Evolutionary conservation across 306 rosid species (phyloP), one percentile per base, ranked within the genome.

Genomic region (Urtica urens): DNA sequence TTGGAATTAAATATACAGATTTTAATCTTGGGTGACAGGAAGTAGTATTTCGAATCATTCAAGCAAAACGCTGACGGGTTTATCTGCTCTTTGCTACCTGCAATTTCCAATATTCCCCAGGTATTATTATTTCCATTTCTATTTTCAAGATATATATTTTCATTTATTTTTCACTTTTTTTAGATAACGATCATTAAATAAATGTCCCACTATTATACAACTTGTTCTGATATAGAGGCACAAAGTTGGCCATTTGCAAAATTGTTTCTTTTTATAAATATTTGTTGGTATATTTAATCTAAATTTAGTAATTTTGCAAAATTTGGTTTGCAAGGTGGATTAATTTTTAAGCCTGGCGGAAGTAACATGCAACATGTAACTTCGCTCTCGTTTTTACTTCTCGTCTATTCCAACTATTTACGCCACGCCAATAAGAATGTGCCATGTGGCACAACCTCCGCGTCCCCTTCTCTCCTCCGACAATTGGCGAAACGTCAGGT

Each of bases 351-450:
- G 77, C 79, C 94, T 22, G 96, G 96, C 63, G 94, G 94, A 11
- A 82, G 94, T 54, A 92, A 92, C 94, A 85, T 92, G 99, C 99
- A 92, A 69, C 95, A 90, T 67, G 99, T 90, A 41, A 90, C 99
- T 23, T 85, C 95, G 8, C 63, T 90, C 23, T 85, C 99, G 27
- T 90, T 90, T 79, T 71, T 90, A 13, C 74, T 90, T 2, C 59
- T 85, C 30, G 70, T 85, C 23, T 90, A 85, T 66, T 85, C 94
- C 34, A 90, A 85, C 52, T 90, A 90, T 70, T 85, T 85, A 23
- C 82, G 99, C 71, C 96, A 92, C 30, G 79, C 99, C 78, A 77
- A 82, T 57, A 79, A 62, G 67, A 64, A 33, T 4, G 96, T 92
- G 73, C 87, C 92, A 63, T 92, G 96, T 73, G 96, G 96, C 37